These are phyloP conservation scores for Entoloma clypeatum DNA, from an alignment of 1,284 basidiomycete species.

Conservation along the genomic window DNA sequence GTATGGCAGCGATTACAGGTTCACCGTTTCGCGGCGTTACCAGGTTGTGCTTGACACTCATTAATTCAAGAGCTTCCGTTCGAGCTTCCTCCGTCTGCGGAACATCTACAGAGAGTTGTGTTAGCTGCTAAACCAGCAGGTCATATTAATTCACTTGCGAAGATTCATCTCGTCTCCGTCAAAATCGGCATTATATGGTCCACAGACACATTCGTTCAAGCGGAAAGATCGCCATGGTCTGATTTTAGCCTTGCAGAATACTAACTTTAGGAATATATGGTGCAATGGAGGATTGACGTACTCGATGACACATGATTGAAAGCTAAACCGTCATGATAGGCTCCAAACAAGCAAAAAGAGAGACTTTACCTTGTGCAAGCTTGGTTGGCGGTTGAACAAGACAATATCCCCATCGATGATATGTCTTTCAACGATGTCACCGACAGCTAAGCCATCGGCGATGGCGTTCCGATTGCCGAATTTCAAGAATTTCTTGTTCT, in stretches of 20 bases:
- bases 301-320: constrained; percentile 98
- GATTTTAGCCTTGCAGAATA: constrained; percentile 68
- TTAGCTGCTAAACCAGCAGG: not conserved
- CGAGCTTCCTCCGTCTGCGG: constrained; percentile 99
- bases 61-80: constrained; percentile 95
- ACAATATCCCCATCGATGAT: constrained; percentile 96
- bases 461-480: constrained; percentile 75
- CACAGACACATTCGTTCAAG: constrained; percentile 98
- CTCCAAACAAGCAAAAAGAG: not conserved
- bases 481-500: constrained; percentile 83
- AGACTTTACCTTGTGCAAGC: constrained; percentile 80
- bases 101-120: constrained; percentile 60
- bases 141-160: constrained; percentile 50
- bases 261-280: not conserved
- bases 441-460: constrained; percentile 76
- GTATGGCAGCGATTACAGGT: constrained; percentile 97
- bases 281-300: constrained; percentile 29
- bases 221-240: constrained; percentile 98
- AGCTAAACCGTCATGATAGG: constrained; percentile 48
- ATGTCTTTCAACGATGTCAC: constrained; percentile 93
- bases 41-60: constrained; percentile 97
- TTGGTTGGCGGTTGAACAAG: constrained; percentile 98
- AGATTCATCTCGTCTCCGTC: constrained; percentile 99
- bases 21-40: constrained; percentile 97
- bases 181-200: constrained; percentile 99